Conservation (phyloP, 2,329 filamentous ascomycete genomes). For the Bipolaris cookei region DNA sequence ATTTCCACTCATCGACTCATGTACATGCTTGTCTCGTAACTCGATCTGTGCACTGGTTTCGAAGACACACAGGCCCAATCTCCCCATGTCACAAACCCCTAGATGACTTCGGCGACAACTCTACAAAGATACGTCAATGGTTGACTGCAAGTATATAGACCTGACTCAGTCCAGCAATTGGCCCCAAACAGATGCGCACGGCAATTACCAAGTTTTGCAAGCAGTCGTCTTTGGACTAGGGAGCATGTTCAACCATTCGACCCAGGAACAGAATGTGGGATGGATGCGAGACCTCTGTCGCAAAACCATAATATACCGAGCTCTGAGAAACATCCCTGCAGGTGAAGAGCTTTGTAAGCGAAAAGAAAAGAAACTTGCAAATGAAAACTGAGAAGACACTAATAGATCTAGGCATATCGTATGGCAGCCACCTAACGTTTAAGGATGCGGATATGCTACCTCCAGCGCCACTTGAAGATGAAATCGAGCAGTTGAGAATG, state of each 20-base stretch:
- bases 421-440: conserved; percentile 57
- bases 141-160: conserved; percentile 2
- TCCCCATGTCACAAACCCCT: background rate
- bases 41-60: background rate
- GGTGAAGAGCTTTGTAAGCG: conserved; percentile 62
- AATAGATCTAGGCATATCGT: conserved; percentile 52
- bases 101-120: background rate
- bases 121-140: too few species aligned
- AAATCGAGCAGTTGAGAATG: conserved; percentile 49
- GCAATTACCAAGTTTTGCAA: conserved; percentile 52
- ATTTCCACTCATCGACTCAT: background rate
- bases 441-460: conserved; percentile 49
- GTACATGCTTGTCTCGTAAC: background rate
- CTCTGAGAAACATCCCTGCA: conserved; percentile 57
- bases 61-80: background rate
- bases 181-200: conserved; percentile 40
- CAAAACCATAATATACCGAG: conserved; percentile 57
- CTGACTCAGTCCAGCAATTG: conserved; percentile 51
- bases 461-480: conserved; percentile 42
- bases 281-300: conserved; percentile 59
- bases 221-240: conserved; percentile 63
- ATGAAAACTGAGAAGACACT: conserved; percentile 8
- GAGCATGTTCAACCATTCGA: conserved; percentile 65
- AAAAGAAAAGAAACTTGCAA: conserved; percentile 25
- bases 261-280: conserved; percentile 59